Conservation (phyloP, 164 flowering plant genomes). For the Kalanchoe fedtschenkoi region DNA sequence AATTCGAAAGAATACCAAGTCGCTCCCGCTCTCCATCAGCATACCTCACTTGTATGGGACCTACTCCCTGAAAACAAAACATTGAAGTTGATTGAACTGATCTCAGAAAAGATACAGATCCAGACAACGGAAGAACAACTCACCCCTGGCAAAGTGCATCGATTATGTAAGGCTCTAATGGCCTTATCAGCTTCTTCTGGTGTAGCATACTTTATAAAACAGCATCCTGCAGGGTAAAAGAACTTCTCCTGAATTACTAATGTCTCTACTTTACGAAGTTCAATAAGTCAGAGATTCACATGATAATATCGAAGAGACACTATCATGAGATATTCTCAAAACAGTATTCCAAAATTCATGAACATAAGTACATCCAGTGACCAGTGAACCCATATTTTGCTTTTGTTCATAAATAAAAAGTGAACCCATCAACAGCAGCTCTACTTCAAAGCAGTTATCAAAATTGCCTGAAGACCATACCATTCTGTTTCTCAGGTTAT, state of each 20-base stretch:
- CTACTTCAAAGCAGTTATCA: background rate
- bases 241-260: slow-evolving; percentile 18
- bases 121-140: slow-evolving; percentile 18
- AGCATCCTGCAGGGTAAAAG: slow-evolving; percentile 75
- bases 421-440: background rate
- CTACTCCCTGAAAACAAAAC: slow-evolving; percentile 48
- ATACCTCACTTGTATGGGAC: slow-evolving; percentile 96
- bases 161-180: slow-evolving; percentile 84
- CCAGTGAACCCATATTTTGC: too few relatives aligned
- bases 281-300: background rate
- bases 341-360: background rate
- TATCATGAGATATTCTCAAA: background rate
- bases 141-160: slow-evolving; percentile 83
- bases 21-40: slow-evolving; percentile 98
- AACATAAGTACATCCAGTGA: background rate
- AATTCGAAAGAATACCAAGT: slow-evolving; percentile 46
- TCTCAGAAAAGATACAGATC: background rate
- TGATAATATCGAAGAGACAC: background rate
- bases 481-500: background rate
- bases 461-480: background rate
- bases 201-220: slow-evolving; percentile 90
- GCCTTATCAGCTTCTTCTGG: slow-evolving; percentile 93
- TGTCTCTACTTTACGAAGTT: slow-evolving; percentile 8
- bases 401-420: too few relatives aligned
- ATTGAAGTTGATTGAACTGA: background rate